Evolutionary conservation across 352 stramenopile genomes (phyloP).

Genomic region (Pythium brassicae): DNA sequence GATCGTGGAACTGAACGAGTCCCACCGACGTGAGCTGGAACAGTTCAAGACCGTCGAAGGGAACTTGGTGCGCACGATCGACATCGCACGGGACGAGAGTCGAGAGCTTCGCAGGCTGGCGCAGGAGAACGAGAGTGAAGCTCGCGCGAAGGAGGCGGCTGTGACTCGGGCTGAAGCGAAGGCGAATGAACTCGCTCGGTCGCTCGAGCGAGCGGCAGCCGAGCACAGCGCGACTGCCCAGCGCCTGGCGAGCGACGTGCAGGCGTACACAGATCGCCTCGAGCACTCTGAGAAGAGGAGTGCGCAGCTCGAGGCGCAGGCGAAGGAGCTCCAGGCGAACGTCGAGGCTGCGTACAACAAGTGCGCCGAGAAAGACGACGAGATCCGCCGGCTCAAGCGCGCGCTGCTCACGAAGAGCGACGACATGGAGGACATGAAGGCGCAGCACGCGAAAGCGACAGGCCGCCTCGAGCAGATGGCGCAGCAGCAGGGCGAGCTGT

Average conservation of each 20-base stretch:
- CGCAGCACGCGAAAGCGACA: conserved; percentile 39
- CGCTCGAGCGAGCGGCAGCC: conserved; percentile 1
- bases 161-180: conserved; percentile 9
- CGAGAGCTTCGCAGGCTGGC: conserved; percentile 14
- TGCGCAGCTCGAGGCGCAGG: conserved; percentile 36
- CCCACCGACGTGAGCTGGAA: conserved; percentile 4
- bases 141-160: conserved; percentile 11
- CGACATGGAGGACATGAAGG: conserved; percentile 45
- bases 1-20: conserved; percentile 3
- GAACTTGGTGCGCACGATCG: conserved; percentile 14
- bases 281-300: conserved; percentile 30
- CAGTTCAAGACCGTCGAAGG: conserved; percentile 5
- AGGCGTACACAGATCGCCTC: conserved; percentile 24
- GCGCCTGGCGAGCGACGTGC: conserved; percentile 20
- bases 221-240: conserved; percentile 2
- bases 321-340: conserved; percentile 42
- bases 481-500: conserved; percentile 58
- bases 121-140: conserved; percentile 17
- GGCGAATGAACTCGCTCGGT: not conserved
- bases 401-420: conserved; percentile 31
- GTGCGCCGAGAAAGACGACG: conserved; percentile 56
- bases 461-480: conserved; percentile 50
- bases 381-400: conserved; percentile 47
- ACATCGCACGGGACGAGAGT: conserved; percentile 13
- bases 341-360: conserved; percentile 41